Base-by-base conservation (phyloP, 192 early-diverging fungal species). In the Podila horticola region DNA sequence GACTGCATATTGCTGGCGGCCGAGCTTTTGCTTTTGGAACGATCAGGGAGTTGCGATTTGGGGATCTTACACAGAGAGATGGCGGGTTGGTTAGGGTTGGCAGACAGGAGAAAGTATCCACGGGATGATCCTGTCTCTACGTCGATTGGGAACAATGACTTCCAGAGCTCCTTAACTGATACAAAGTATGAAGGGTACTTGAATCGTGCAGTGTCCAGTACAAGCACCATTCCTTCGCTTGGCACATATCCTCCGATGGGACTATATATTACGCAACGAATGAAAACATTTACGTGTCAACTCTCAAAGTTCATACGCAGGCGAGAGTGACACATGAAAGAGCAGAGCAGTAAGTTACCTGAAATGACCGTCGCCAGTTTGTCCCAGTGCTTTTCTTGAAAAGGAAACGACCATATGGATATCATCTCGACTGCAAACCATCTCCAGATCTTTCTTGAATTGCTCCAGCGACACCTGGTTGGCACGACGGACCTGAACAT, bases 101-200 rank as follows among this genome's bases (percentile, higher is more conserved):
- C 77, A 75, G 52, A 88, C 30, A 98, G 79, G 71, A 98, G 74
- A 74, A 96, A 96, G 73, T 97, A 98, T 2, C 97, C 97, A 31
- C 97, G 87, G 4, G 93, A 88, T n/a, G 86, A 74, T 5, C 90
- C 90, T 0, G 97, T 98, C 58, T 93, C 95, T 13, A 69, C 84
- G 72, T 98, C 97, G 3, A 92, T 79, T 0, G 92, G 94, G 64
- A 90, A 84, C 85, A 98, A 82, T 29, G 96, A 89, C 52, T 96
- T 91, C 72, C 92, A 97, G 61, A 98, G 85, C 26, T 86, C 74
- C 33, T 92, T 84, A 0, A 91, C 88, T 20, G 91, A 84, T 30
- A 88, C 90, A 72, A 93, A 98, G 82, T 95, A 98, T 15, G 90
- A 90, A 11, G 97, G 97, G 66, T 97, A 97, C 86, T 97, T 96